Evolutionary conservation across 2,329 filamentous ascomycete genomes (phyloP), one percentile per base, ranked within the genome.

Genomic region (Capronia americana): DNA sequence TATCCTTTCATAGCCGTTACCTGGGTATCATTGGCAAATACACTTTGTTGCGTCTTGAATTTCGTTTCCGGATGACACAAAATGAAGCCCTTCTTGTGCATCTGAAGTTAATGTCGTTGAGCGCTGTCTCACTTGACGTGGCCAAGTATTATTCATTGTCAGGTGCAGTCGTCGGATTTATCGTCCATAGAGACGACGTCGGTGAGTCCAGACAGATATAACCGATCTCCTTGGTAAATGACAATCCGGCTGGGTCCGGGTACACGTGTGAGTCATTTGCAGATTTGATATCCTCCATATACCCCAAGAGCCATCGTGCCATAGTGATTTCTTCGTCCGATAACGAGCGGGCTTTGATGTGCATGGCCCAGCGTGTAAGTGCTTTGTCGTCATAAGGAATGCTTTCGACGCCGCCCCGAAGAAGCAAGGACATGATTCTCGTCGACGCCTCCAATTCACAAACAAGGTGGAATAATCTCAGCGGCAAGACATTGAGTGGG

Each of bases 131-230:
- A 34, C 32, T 34, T 44, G 14, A 41, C 17, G 17, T 44, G 38
- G 14, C 5, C 6, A 44, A 44, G 17, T 20, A n/a, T 44, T n/a
- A n/a, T 44, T 44, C 17, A n/a, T 44, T 6, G 17, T n/a, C 38
- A n/a, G 7, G 84, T 74, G 74, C 79, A 56, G 83, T 67, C 74
- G 20, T 12, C 20, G 48, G 20, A 51, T 51, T 26, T 23, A 51
- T 14, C 23, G 20, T 7, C 48, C 48, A 51, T 28, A 8, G 48
- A 51, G 14, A 24, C 11, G 20, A 23, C 14, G 48, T 51, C 7
- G 48, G 48, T 4, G 10, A 51, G 48, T 4, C 48, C 48, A 12
- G 8, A 20, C 48, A 28, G 48, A 51, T 12, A 56, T 63, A 65
- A 0, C 63, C 63, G 44, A 66, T 59, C 54, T 67, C 57, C 4